Conservation (phyloP, 768 basidiomycete genomes). For the Plicaturopsis crispa region DNA sequence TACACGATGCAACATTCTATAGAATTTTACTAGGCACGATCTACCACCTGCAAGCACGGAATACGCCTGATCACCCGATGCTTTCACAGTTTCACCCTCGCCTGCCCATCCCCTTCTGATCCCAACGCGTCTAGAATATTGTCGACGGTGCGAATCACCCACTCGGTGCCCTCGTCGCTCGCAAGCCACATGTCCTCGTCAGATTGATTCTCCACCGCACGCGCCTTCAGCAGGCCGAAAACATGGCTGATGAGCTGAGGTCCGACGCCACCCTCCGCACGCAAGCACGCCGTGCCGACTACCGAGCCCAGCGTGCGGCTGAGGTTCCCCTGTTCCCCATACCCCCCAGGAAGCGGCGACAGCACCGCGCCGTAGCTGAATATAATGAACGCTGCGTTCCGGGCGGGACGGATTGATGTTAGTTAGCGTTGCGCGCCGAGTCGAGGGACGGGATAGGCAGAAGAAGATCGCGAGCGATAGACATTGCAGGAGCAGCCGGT, state of each 20-base stretch:
- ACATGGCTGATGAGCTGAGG: constrained; percentile 86
- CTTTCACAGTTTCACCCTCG: constrained; percentile 56
- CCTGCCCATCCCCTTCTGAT: constrained; percentile 31
- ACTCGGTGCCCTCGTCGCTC: constrained; percentile 81
- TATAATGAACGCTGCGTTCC: constrained; percentile 68
- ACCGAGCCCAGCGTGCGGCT: constrained; percentile 81
- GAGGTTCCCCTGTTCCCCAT: constrained; percentile 72
- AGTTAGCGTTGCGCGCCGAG: constrained; percentile 1
- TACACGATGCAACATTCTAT: not conserved
- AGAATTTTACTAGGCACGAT: not conserved
- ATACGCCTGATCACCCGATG: not conserved
- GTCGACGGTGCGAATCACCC: constrained; percentile 82
- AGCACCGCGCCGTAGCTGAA: constrained; percentile 78
- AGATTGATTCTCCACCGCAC: constrained; percentile 46
- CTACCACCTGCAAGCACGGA: too few relatives aligned
- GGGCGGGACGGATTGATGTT: too few relatives aligned
- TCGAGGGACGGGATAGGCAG: constrained; percentile 1
- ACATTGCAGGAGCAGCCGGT: constrained; percentile 10
- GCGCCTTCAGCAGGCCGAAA: constrained; percentile 85
- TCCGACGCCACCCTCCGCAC: constrained; percentile 77
- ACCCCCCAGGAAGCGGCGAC: constrained; percentile 61
- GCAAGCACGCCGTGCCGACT: constrained; percentile 77
- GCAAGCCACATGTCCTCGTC: constrained; percentile 76
- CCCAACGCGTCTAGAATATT: constrained; percentile 69
- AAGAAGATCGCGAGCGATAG: not conserved